Base-by-base conservation (phyloP, 768 basidiomycete genomes). In the Tephrocybe sp. region DNA sequence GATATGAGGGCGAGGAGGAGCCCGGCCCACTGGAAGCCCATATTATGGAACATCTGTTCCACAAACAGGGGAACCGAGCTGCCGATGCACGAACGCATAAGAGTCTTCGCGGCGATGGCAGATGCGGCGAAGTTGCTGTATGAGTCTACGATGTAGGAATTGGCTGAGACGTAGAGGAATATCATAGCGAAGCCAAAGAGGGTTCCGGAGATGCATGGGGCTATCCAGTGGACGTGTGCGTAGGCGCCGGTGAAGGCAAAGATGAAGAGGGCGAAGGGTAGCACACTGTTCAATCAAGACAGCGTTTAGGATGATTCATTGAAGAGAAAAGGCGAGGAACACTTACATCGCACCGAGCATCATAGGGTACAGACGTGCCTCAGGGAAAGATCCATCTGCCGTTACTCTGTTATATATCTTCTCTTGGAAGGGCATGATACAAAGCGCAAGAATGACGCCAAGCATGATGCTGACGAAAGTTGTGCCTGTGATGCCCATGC, bases 211-310 rank as follows among this genome's bases (percentile, higher is more conserved):
- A 73, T 62, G 48, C 68, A 71, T 10, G 41, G 41, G 23, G 38
- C 69, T 13, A 73, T 71, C 65, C 68, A 74, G 57, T 73, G 67
- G 0, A 75, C 70, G 54, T 59, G 60, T 5, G 54, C 43, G 53
- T 70, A 74, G 16, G 63, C 73, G 16, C 73, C 73, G 7, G 73
- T 72, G 58, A 72, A 72, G 2, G 72, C 73, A 51, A 78, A 72
- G 48, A 74, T 65, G 61, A 76, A 73, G 9, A 76, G 66, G 5
- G 71, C 69, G 12, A 63, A 39, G 16, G 74, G 67, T 12, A 75
- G 64, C 17, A 73, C 46, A 34, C 69, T 71, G 55, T 11, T n/a
- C 4, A 5, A 26, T 26, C 3, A 10, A 26, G 13, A 1, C 13
- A 38, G 14, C 46, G 20, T 14, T 20, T 10, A 45, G 40, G 32